Evolutionary conservation across 129 eudicot genomes (phyloP), one percentile per base, ranked within the genome.

Genomic region (Centaurea solstitialis): DNA sequence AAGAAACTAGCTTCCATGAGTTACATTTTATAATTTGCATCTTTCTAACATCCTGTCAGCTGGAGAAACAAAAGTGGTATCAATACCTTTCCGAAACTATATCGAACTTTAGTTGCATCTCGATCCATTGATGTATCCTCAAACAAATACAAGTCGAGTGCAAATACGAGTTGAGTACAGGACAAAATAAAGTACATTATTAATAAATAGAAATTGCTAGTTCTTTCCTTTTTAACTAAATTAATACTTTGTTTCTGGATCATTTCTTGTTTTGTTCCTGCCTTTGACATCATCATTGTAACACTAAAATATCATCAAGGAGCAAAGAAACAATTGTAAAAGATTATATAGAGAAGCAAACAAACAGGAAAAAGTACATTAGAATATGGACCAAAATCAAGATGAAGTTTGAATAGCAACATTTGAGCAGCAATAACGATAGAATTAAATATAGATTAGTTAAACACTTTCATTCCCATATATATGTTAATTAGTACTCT

Each of bases 401-500:
- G 40, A 64, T 80, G 4, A 73, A 24, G 6, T 4, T 80, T 41
- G 78, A 64, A 22, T 39, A 77, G 18, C 9, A 68, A 40, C 72
- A 50, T 57, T 76, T 76, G 39, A 69, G 50, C 68, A 67, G 59
- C 47, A 33, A 75, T 30, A 47, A 35, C 9, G 69, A 37, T 20
- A 78, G 12, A 70, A n/a, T n/a, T n/a, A n/a, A 41, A 43, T 38
- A 5, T 18, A 69, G 20, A 68, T 68, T 21, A 23, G 6, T 68
- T 75, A 57, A 80, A 76, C 73, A 70, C 50, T 76, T 68, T 26
- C 67, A 68, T 67, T 81, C 28, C 41, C 47, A 57, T n/a, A n/a
- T n/a, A n/a, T n/a, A n/a, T 37, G 81, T 68, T 82, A 82, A 61
- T 70, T 76, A 82, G 72, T 33, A 33, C 37, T 76, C 73, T 69